phyloP scores from a whole-genome alignment of 1,284 basidiomycete genomes.

The Wolfiporia cocos region DNA sequence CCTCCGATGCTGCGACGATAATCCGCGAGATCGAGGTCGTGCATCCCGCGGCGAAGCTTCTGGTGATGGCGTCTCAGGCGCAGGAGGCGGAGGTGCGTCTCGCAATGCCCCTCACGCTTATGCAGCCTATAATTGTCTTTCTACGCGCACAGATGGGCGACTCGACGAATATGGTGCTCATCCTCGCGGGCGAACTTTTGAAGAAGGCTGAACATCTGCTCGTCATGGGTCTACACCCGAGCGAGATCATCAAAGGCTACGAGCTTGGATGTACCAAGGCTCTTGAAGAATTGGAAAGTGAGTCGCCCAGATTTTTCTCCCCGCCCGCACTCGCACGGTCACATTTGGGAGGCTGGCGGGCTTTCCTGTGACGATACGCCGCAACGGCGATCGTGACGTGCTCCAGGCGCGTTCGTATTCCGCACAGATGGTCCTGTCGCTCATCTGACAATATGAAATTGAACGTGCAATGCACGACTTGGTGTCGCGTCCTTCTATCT shows the following conservation, averaged over 20 bases:
- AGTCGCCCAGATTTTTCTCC: slow-evolving; percentile 27
- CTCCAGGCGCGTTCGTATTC: too few species aligned
- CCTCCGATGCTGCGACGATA: slow-evolving; percentile 98
- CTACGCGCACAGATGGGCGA: slow-evolving; percentile 77
- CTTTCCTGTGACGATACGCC: too few species aligned
- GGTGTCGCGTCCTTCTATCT: too few species aligned
- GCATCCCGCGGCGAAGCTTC: slow-evolving; percentile 94
- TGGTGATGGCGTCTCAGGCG: slow-evolving; percentile 97
- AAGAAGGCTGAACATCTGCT: slow-evolving; percentile 93
- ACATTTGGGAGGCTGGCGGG: too few species aligned
- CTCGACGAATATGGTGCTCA: slow-evolving; percentile 93
- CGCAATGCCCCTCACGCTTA: neutral
- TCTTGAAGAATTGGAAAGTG: slow-evolving; percentile 86
- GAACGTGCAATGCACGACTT: too few species aligned
- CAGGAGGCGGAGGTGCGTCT: slow-evolving; percentile 85
- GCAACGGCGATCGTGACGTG: too few species aligned
- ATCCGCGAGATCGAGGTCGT: slow-evolving; percentile 98
- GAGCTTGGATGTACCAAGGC: slow-evolving; percentile 90
- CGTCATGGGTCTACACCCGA: slow-evolving; percentile 95
- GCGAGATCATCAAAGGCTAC: slow-evolving; percentile 92
- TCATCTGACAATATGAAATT: too few species aligned
- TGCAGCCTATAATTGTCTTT: neutral
- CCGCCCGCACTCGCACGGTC: slow-evolving; percentile 6
- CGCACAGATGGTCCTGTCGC: too few species aligned
- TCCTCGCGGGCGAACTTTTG: slow-evolving; percentile 92